These are phyloP conservation scores for barrel medic (Medicago truncatula) DNA, from an alignment of 306 rosid genomes.

Conservation along the genomic window MtrunA17r5.0-ANR NC_053044.1:27401501-27402000, in stretches of 20 bases:
- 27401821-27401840: conserved; percentile 98
- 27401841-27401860: conserved; percentile 98
- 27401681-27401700: conserved; percentile 96
- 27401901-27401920: conserved; percentile 90
- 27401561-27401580: conserved; percentile 9
- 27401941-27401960: conserved; percentile 26
- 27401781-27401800: conserved; percentile 96
- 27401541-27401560: neutral
- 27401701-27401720: conserved; percentile 97
- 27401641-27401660: neutral
- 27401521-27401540: conserved; percentile 2
- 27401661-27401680: conserved; percentile 78
- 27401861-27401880: conserved; percentile 88
- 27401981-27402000: too few species aligned
- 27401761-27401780: conserved; percentile 98
- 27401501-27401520: conserved; percentile 20
- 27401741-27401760: conserved; percentile 96
- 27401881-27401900: conserved; percentile 80
- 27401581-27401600: neutral
- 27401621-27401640: too few species aligned
- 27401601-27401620: neutral
- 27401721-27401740: conserved; percentile 95
- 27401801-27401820: conserved; percentile 96
- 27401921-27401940: conserved; percentile 63
- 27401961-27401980: conserved; percentile 1